Evolutionary conservation across 805 yeast species (phyloP).

Genomic region (Candida ovalis): DNA sequence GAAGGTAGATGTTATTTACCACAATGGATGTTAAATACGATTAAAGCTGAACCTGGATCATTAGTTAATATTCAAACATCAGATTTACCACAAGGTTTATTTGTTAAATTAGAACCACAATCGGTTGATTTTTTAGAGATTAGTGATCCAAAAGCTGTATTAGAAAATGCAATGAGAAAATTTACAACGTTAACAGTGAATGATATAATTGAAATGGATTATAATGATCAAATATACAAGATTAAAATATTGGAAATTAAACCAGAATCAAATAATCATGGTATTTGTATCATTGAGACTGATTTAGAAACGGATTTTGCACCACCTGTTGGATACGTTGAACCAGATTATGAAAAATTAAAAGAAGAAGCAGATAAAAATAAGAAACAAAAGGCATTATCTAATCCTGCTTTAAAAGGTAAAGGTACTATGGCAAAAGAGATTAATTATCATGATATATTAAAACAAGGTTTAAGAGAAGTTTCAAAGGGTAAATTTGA

Average conservation of each 20-base stretch:
- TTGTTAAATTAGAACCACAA: slow-evolving; percentile 94
- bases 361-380: slow-evolving; percentile 38
- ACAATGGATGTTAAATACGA: slow-evolving; percentile 90
- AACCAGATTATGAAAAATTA: slow-evolving; percentile 60
- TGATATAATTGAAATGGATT: slow-evolving; percentile 80
- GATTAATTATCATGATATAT: slow-evolving; percentile 60
- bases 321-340: slow-evolving; percentile 97
- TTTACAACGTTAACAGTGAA: slow-evolving; percentile 82
- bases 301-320: slow-evolving; percentile 97
- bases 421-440: slow-evolving; percentile 73
- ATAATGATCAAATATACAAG: slow-evolving; percentile 73
- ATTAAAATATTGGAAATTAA: slow-evolving; percentile 84
- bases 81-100: slow-evolving; percentile 80
- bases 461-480: slow-evolving; percentile 37
- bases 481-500: slow-evolving; percentile 34
- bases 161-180: slow-evolving; percentile 86
- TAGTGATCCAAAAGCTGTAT: slow-evolving; percentile 92
- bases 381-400: slow-evolving; percentile 35
- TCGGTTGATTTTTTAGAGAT: slow-evolving; percentile 90
- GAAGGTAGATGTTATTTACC: slow-evolving; percentile 96
- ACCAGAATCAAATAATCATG: slow-evolving; percentile 60
- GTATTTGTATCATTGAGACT: slow-evolving; percentile 94
- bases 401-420: slow-evolving; percentile 33
- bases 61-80: slow-evolving; percentile 69
- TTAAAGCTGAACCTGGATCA: slow-evolving; percentile 74